Evolutionary conservation across 129 eudicot genomes (phyloP).

Genomic region (Flaveria brownii): DNA sequence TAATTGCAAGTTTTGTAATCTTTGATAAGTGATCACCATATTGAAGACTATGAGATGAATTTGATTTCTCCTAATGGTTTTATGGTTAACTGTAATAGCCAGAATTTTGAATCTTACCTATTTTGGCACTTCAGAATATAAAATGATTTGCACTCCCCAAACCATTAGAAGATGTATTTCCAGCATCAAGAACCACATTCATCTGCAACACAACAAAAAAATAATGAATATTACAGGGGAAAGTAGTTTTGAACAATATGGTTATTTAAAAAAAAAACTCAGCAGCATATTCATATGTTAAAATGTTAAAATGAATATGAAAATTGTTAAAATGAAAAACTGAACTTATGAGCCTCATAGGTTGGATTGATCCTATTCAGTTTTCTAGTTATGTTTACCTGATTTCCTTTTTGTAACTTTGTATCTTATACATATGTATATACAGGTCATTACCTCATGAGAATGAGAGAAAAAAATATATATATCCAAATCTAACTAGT

Average conservation of each 20-base stretch:
- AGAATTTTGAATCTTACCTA: constrained; percentile 15
- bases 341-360: constrained; percentile 3
- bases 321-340: neutral
- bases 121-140: constrained; percentile 12
- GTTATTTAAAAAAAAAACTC: neutral
- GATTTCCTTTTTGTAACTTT: neutral
- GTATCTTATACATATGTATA: neutral
- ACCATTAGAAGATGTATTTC: constrained; percentile 20
- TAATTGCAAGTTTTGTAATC: neutral
- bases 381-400: neutral
- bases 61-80: constrained; percentile 3
- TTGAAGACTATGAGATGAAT: constrained; percentile 4
- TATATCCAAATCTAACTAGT: neutral
- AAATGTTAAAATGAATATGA: too few relatives aligned
- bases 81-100: constrained; percentile 5
- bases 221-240: neutral
- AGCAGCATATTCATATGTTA: neutral
- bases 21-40: neutral
- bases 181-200: constrained; percentile 20
- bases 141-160: constrained; percentile 17
- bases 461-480: neutral
- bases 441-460: neutral
- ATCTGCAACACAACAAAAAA: constrained; percentile 24
- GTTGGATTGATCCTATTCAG: neutral
- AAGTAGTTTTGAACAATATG: neutral